phyloP scores from a whole-genome alignment of 1,284 basidiomycete genomes.

The Cutaneotrichosporon dermatis region DNA sequence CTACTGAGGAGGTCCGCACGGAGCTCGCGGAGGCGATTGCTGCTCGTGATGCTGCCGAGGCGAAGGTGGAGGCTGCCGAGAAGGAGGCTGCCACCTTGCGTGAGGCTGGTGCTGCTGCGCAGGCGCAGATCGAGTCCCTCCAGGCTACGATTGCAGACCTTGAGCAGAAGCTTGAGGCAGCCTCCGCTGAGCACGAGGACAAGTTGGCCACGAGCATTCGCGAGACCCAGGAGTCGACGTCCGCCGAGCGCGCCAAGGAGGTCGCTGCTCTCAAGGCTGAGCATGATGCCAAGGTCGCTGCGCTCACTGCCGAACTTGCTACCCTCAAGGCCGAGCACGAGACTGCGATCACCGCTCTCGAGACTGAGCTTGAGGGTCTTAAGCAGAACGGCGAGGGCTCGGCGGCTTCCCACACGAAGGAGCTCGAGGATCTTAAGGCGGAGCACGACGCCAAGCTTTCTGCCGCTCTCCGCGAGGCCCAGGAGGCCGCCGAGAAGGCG shows the following conservation, averaged over 20 bases:
- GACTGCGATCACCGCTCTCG: conserved; percentile 5
- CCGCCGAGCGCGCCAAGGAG: not conserved
- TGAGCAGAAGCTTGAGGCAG: conserved; percentile 11
- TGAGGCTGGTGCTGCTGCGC: not conserved
- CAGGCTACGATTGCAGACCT: conserved; percentile 10
- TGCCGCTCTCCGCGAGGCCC: conserved; percentile 11
- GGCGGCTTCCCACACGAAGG: conserved; percentile 19
- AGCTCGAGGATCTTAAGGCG: conserved; percentile 2
- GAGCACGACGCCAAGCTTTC: conserved; percentile 15
- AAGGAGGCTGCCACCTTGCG: not conserved
- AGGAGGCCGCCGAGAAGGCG: conserved; percentile 18
- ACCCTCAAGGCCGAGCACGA: conserved; percentile 7
- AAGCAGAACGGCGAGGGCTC: conserved; percentile 2
- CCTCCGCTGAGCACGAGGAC: conserved; percentile 7
- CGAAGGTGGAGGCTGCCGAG: conserved; percentile 17
- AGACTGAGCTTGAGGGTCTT: conserved; percentile 18
- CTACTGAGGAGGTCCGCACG: conserved; percentile 6
- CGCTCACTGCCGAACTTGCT: not conserved
- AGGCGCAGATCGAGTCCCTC: conserved; percentile 7
- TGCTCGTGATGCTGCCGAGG: conserved; percentile 17
- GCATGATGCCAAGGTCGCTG: conserved; percentile 1
- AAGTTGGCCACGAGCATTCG: conserved; percentile 1
- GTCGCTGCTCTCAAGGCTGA: conserved; percentile 20
- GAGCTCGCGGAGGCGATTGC: conserved; percentile 13
- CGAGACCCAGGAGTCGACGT: conserved; percentile 2